phyloP scores from a whole-genome alignment of 1,284 basidiomycete species.

The Irpex lacteus region DNA sequence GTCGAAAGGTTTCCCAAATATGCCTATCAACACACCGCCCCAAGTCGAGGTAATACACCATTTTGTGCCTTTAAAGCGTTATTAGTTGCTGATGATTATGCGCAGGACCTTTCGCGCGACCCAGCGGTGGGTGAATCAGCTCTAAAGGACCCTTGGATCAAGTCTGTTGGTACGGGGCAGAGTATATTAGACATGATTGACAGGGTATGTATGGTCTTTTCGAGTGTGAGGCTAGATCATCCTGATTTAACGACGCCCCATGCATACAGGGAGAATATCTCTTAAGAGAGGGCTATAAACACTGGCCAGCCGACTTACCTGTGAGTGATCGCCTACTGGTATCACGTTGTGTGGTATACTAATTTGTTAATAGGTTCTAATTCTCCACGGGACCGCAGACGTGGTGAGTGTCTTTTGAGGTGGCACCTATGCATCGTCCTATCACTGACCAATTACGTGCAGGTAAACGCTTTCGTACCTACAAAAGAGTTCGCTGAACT shows the following conservation, averaged over 20 bases:
- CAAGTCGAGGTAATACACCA: constrained; percentile 43
- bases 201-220: constrained; percentile 37
- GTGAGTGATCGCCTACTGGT: constrained; percentile 37
- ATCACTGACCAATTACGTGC: neutral
- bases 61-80: neutral
- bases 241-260: neutral
- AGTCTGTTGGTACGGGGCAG: constrained; percentile 55
- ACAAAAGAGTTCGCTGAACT: constrained; percentile 50
- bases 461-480: constrained; percentile 49
- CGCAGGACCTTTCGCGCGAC: constrained; percentile 48
- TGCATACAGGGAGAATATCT: constrained; percentile 49
- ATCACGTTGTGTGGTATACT: neutral
- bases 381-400: constrained; percentile 77
- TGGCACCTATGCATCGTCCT: neutral
- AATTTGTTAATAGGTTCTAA: constrained; percentile 46
- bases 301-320: constrained; percentile 72
- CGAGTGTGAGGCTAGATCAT: neutral
- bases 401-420: constrained; percentile 34
- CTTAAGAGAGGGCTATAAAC: constrained; percentile 44
- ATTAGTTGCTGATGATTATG: neutral
- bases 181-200: constrained; percentile 72
- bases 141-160: constrained; percentile 64
- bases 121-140: constrained; percentile 44
- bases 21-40: constrained; percentile 58
- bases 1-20: constrained; percentile 42